Base-by-base conservation (phyloP, 805 yeast species). In the Nakazawaea sp. region DNA sequence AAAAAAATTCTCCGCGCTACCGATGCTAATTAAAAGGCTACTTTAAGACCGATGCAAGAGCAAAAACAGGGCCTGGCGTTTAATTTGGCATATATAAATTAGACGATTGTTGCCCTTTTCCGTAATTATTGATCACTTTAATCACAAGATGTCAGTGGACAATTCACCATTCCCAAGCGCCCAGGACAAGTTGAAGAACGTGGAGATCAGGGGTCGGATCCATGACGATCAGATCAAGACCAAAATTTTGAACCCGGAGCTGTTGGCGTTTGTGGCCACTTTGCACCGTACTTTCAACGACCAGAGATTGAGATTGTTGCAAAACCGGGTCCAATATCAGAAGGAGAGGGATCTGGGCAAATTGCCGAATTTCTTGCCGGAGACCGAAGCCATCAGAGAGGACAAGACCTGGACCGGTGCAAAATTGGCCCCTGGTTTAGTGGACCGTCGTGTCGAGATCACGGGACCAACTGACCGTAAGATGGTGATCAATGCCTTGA, bases 401-500 rank as follows among this genome's bases (percentile, higher is more conserved):
- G 81, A 79, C 55, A 71, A 78, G 25, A 66, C 76, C 29, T 78
- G 86, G 86, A 75, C 74, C 43, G 86, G 85, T 24, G 81, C 86
- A 18, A 68, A 75, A 31, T 75, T 78, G 42, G 84, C 79, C 30
- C 76, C 74, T 15, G 86, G 86, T 16, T 68, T 78, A 41, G 72
- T 68, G 51, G 86, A 80, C 66, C 70, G 86, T 53, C 69, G 86
- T 48, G 84, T 77, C 40, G 86, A 79, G 57, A 79, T 79, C 59
- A 79, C 86, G 33, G 87, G 87, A 27, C 86, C 86, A 32, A 76
- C 84, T 32, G 86, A 78, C 58, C 68, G 85, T 43, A 78, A 78
- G 56, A 78, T 78, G 86, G 84, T 78, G 41, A 77, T 78, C 62
- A 78, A 78, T 47, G 86, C 86, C 26, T 68, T 78, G 52, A 78